phyloP scores from a whole-genome alignment of 345 rosid species.

The Syzygium grande region DNA sequence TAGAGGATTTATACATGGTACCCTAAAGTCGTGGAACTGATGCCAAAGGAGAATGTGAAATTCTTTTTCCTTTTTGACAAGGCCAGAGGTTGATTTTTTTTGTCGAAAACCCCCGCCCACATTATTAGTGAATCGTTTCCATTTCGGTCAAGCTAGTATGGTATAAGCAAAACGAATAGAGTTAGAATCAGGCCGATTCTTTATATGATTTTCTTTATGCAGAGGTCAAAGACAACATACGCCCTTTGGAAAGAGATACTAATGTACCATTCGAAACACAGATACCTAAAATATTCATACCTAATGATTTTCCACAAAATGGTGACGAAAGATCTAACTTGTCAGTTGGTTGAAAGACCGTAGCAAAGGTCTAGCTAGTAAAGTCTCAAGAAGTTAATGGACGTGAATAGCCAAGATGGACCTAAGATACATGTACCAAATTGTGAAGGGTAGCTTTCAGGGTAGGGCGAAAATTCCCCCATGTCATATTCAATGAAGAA shows the following conservation, averaged over 20 bases:
- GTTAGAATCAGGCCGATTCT: not conserved
- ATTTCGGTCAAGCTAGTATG: not conserved
- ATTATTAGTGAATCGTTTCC: not conserved
- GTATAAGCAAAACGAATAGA: not conserved
- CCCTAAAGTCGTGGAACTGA: not conserved
- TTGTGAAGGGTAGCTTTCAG: not conserved
- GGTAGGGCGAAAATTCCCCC: not conserved
- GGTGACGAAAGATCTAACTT: not conserved
- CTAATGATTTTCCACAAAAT: not conserved
- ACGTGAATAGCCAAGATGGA: not conserved
- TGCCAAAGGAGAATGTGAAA: not conserved
- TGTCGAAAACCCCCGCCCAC: not conserved
- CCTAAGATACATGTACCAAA: not conserved
- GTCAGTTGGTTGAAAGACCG: not conserved
- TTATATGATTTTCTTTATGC: too few relatives aligned
- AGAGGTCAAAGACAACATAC: not conserved
- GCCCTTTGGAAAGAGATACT: not conserved
- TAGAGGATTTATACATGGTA: not conserved
- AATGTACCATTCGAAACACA: not conserved
- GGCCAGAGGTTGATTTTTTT: not conserved
- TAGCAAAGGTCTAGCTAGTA: not conserved
- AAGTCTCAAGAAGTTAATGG: not conserved
- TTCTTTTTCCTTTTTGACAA: not conserved
- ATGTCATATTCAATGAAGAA: not conserved
- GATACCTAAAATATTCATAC: not conserved